phyloP scores from a whole-genome alignment of 768 basidiomycete species.

The Psilocybe azurescens region DNA sequence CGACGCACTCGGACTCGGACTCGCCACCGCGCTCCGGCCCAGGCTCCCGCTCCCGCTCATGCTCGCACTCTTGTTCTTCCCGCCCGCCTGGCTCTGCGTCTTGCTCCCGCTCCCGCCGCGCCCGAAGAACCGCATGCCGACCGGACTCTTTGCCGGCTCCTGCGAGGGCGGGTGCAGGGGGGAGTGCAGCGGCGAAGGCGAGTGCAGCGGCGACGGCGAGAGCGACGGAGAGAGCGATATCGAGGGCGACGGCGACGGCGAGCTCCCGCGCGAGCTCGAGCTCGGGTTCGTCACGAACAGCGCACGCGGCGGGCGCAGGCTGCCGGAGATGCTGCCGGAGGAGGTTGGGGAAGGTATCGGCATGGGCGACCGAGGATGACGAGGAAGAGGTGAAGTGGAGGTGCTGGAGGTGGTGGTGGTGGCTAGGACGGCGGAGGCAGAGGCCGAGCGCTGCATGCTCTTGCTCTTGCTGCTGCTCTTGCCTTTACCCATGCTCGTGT shows the following conservation, averaged over 20 bases:
- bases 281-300: not conserved
- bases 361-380: too few species aligned
- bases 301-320: not conserved
- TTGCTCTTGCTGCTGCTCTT: not conserved
- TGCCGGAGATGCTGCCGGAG: not conserved
- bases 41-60: not conserved
- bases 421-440: conserved; percentile 18
- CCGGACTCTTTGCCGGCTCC: not conserved
- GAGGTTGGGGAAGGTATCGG: not conserved
- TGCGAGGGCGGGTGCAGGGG: not conserved
- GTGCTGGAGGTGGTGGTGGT: not conserved
- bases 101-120: not conserved
- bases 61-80: not conserved
- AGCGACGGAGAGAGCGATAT: not conserved
- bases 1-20: too few species aligned
- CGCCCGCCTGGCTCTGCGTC: not conserved
- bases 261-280: not conserved
- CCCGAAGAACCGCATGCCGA: not conserved
- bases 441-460: conserved; percentile 18
- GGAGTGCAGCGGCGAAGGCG: not conserved
- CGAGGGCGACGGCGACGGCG: not conserved
- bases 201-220: not conserved
- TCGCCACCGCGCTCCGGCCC: too few species aligned
- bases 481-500: not conserved
- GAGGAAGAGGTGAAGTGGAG: not conserved